Evolutionary conservation across 495 filamentous ascomycete species (phyloP), one percentile per base, ranked within the genome.

Genomic region (Annulohypoxylon bovei): DNA sequence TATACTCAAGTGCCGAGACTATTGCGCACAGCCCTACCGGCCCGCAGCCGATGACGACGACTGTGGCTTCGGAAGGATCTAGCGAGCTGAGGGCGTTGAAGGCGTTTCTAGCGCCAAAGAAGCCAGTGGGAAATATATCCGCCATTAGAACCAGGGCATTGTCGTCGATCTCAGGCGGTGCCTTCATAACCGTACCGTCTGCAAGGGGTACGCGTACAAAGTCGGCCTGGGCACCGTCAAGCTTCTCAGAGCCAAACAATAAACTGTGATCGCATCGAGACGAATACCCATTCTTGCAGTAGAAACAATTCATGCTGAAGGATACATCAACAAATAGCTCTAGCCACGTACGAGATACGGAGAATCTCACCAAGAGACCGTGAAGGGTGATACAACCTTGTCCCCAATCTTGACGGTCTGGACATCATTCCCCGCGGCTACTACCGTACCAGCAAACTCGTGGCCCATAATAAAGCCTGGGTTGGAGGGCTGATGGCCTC

Each of bases 201-300:
- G 95, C 95, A 62, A 91, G 82, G 2, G 95, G 95, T 12, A 97
- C 86, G 12, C 94, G 89, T 49, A 97, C 91, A 79, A 91, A 98
- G 82, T 97, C 90, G 28, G 95, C 95, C 79, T 99, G 95, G 4
- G 86, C 93, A 64, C 95, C 95, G 75, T 97, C 93, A 28, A 97
- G 82, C 4, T 78, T 77, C 14, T 86, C 80, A 44, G 85, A 90
- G 40, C 95, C 95, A 71, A 97, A 97, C 1, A 99, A 85, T 18
- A 85, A 77, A 22, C 82, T 85, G 67, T 92, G 87, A n/a, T 84
- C 83, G 78, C 95, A 99, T 55, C 95, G 90, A 8, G 93, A 94
- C 9, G 93, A 93, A 79, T 86, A 91, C 16, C 90, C 91, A 65
- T 90, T 86, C 46, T 83, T 87, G 85, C 95, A 99, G 84, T 97